Base-by-base conservation (phyloP, 305 asterid genomes). In the Nicotiana rustica region DNA sequence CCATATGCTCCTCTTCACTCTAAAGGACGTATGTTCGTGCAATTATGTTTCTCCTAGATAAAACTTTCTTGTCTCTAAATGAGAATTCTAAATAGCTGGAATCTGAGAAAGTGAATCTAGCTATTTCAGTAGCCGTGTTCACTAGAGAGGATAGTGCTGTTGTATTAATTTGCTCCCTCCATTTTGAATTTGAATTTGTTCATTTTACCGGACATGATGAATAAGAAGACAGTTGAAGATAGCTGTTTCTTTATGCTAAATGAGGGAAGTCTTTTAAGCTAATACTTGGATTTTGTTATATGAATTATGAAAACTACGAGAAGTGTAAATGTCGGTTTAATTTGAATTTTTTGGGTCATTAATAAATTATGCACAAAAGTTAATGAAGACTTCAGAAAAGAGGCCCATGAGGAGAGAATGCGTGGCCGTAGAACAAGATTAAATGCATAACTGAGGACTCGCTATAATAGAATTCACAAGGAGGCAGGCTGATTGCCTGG, bases 221-320 rank as follows among this genome's bases (percentile, higher is more conserved):
- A 71, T 44, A 71, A 71, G 78, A 41, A 14, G 60, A 44, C 19
- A 10, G 10, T 44, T 71, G 78, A 44, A 12, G 36, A 44, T 19
- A 44, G 61, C 78, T 44, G 78, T 44, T 71, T 44, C 78, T 71
- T 44, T 44, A 71, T 1, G 19, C 60, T 21, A 71, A 71, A 52
- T 44, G 36, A 71, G 7, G 77, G 19, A 44, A 71, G 19, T 19
- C 21, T 71, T 14, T 6, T 71, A 55, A 36, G 78, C 78, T 19
- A 44, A 44, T 44, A 44, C 60, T 71, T 71, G 60, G 60, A 70
- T 70, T 38, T 70, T 7, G 38, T 44, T 44, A 70, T 12, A 29
- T 44, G 60, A 44, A 44, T 44, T 19, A 70, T 70, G 78, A 70
- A 41, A 60, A 10, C 33, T 69, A 8, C 19, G 35, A 41, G 60